These are phyloP conservation scores for Leccinum variicolor DNA, from an alignment of 768 basidiomycete species.

Conservation along the genomic window DNA sequence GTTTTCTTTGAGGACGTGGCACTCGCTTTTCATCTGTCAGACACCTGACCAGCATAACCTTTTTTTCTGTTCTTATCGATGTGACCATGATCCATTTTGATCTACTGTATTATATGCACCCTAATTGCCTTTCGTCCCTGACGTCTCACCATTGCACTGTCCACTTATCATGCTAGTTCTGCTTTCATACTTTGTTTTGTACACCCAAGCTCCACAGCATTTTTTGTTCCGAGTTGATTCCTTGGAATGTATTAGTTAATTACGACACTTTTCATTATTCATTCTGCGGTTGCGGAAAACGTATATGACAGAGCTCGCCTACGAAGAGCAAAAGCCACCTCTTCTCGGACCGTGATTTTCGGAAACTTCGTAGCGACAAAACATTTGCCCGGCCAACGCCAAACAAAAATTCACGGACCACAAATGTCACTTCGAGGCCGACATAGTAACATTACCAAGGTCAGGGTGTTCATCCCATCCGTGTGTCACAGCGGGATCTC, in stretches of 20 bases:
- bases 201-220: neutral
- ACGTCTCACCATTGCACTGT: neutral
- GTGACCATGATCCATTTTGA: neutral
- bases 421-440: too few relatives aligned
- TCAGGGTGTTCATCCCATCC: too few relatives aligned
- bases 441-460: too few relatives aligned
- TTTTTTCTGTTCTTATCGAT: neutral
- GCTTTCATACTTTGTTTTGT: neutral
- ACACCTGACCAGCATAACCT: neutral
- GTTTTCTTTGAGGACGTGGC: constrained; percentile 1
- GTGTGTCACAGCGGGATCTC: too few relatives aligned
- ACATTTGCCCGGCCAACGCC: too few relatives aligned
- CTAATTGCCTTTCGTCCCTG: neutral
- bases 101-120: constrained; percentile 7
- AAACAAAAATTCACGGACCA: too few relatives aligned
- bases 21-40: neutral
- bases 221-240: neutral
- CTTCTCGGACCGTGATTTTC: too few relatives aligned
- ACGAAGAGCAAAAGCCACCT: too few relatives aligned
- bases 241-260: constrained; percentile 12
- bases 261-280: neutral
- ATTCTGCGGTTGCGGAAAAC: too few relatives aligned
- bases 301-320: too few relatives aligned
- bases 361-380: too few relatives aligned
- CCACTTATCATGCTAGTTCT: constrained; percentile 2